Evolutionary conservation across 2,329 filamentous ascomycete genomes (phyloP), one percentile per base, ranked within the genome.

Genomic region (Fusarium verrucosum): DNA sequence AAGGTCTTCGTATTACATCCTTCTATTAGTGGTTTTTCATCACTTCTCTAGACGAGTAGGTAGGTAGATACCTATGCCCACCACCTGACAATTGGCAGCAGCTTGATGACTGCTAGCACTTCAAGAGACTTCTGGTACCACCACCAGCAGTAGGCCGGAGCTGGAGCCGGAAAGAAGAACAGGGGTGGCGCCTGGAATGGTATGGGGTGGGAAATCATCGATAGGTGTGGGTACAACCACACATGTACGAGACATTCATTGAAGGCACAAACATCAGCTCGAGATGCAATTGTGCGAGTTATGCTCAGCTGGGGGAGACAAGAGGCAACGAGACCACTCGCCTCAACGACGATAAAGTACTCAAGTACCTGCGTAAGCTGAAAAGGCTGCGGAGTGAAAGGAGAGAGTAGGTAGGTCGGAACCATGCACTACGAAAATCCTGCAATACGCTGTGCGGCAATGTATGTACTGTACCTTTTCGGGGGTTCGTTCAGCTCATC

Each of bases 111-210:
- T n/a, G n/a, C n/a, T 49, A 25, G 22, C 30, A 42, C 25, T 52
- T 36, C 45, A 50, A 50, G 51, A 55, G 54, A 51, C 38, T 52
- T 47, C 50, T 50, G 52, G 56, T 50, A 69, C 56, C 44, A 63
- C 58, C 56, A 65, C 60, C 64, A 62, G 53, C 62, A 62, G 43
- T 30, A 32, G 62, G 54, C 56, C 62, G 68, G 68, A 67, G 59
- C 65, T 69, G 65, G 68, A 69, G 54, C 67, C 62, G 62, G 68
- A 64, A 61, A 54, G 40, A 63, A 52, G 54, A 53, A 50, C 57
- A 64, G 68, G 63, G 57, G 57, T 60, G 63, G 30, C 43, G 35
- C 62, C 51, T 40, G 28, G 41, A 66, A 38, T 60, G 53, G 33
- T 38, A 54, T 58, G 63, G 58, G 44, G 49, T 20, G 36, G 14